Conservation (phyloP, 805 yeast genomes). For the Pichia exigua region DNA sequence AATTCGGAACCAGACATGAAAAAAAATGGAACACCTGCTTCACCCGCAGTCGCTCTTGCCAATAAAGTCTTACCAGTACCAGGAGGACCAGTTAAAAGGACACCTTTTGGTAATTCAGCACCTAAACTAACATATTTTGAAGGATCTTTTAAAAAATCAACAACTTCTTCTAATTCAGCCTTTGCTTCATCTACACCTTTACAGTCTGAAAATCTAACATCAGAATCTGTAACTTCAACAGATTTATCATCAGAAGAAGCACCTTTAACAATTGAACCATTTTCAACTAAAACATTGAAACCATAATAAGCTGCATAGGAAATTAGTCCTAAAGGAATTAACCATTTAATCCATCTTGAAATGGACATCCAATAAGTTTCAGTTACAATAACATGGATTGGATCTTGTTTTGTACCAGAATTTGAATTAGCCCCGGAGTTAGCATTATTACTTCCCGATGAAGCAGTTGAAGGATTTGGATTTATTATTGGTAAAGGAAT, state of each 20-base stretch:
- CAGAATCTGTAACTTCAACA: conserved; percentile 76
- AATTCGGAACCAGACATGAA: conserved; percentile 98
- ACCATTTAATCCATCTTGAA: conserved; percentile 84
- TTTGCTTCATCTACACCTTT: conserved; percentile 98
- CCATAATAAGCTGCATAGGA: conserved; percentile 78
- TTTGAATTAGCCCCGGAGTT: conserved; percentile 5
- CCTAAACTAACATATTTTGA: conserved; percentile 94
- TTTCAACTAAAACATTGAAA: conserved; percentile 72
- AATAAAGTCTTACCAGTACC: conserved; percentile 97
- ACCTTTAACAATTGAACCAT: conserved; percentile 71
- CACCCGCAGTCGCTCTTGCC: conserved; percentile 98
- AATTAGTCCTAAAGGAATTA: conserved; percentile 70
- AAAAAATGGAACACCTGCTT: conserved; percentile 97
- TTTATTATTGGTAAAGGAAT: conserved; percentile 8
- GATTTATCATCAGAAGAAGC: conserved; percentile 68
- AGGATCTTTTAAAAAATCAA: conserved; percentile 95
- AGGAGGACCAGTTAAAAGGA: conserved; percentile 93
- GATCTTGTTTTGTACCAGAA: conserved; percentile 65
- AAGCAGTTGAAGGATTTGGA: not conserved
- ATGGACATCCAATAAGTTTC: conserved; percentile 74
- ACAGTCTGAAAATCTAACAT: conserved; percentile 86
- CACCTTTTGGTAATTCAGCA: conserved; percentile 97
- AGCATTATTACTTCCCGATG: not conserved
- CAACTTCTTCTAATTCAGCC: conserved; percentile 94
- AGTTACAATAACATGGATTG: conserved; percentile 87